Evolutionary conservation across 164 flowering plant genomes (phyloP), one percentile per base, ranked within the genome.

Genomic region (Saururus chinensis): DNA sequence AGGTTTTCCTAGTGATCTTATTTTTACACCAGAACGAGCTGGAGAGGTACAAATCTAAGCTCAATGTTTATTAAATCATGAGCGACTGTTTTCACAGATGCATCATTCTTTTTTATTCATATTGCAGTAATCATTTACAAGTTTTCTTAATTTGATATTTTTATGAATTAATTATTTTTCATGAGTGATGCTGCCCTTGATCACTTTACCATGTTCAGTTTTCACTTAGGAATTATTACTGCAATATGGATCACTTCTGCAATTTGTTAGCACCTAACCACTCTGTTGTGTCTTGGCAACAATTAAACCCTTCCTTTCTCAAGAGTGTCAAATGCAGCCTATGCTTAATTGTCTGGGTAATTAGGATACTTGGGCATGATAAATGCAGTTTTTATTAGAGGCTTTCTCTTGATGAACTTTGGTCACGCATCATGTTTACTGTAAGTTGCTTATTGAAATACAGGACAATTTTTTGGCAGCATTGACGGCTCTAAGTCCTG

Each of bases 1-100:
- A 72, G 93, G 91, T 35, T 87, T 90, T 68, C 77, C 91, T 22
- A 60, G 85, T 61, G 84, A 88, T 65, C 84, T 85, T 57, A 90
- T 93, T 78, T 79, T 90, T 69, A 80, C 93, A n/a, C 97, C 99
- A 22, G 82, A 82, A 71, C 73, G 71, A 51, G 97, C 96, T 74
- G 86, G 93, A 64, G 99, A 93, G 95, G 97, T 88, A 81, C 51
- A 13, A 45, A 25, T 26, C 35, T 26, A 65, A 53, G 37, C 42
- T 57, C 3, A 35, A 12, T 22, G 6, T 19, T 61, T 4, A 7
- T 59, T 30, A 19, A 19, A 13, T 53, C 6, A 2, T 56, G 25
- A 10, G 45, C 17, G 35, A 13, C 17, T 58, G 35, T 7, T 58
- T 16, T 4, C 20, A 17, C 1, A 19, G 17, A 14, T 20, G 25